Base-by-base conservation (phyloP, 1,284 basidiomycete genomes). In the Apiotrichum akiyoshidainum region DNA sequence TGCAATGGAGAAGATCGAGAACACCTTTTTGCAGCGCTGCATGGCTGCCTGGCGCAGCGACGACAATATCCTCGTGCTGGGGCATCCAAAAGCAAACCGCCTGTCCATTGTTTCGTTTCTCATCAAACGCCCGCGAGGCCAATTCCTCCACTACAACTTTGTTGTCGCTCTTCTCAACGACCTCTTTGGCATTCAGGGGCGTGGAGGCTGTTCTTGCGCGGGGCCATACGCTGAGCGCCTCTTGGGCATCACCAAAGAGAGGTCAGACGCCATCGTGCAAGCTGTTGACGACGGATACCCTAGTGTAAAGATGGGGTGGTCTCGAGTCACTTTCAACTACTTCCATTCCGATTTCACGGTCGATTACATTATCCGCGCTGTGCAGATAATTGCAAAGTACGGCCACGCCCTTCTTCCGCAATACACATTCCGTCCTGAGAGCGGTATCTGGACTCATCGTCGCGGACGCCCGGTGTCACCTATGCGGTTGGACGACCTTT, bases 131-230 rank as follows among this genome's bases (percentile, higher is more conserved):
- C 34, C 40, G 0, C n/a, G 14, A 2, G 37, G 44, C 52, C 31
- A 35, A 17, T 41, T 16, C n/a, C 49, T 59, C 2, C 59, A 61
- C 49, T 40, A 54, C 55, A 61, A 61, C 55, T 55, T 54, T 39
- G 52, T 61, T 19, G 55, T 57, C 26, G 59, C 55, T 0, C 48
- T 61, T 2, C 59, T 61, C 26, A 54, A 54, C 48, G 59, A 61
- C 33, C 48, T 61, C 4, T 61, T 57, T 26, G 59, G 55, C 12
- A 61, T 61, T 16, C 59, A 61, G 49, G 55, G 45, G 14, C 55
- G 59, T 7, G 45, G 47, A 1, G 59, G 59, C 1, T 61, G 59
- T 39, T 57, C 55, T 26, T 61, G 59, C 22, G 54, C 59, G 5
- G 52, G 46, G 7, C 55, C 59, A 6, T 61, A 61, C 16, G 55